These are phyloP conservation scores for Noccaea caerulescens DNA, from an alignment of 345 rosid genomes.

Conservation along the genomic window DNA sequence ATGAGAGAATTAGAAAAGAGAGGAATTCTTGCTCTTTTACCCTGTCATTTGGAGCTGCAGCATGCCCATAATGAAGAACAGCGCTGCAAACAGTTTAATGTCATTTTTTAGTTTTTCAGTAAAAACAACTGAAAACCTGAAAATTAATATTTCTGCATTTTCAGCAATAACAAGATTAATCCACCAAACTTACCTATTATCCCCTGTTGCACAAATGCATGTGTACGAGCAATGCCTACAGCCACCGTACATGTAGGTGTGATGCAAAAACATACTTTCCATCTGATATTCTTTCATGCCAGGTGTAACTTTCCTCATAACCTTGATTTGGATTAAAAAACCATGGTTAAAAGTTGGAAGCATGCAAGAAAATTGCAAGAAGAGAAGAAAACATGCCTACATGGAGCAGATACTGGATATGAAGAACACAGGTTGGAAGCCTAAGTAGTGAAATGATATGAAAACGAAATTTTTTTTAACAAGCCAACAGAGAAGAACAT, in stretches of 20 bases:
- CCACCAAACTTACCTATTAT: slow-evolving; percentile 61
- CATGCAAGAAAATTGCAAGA: slow-evolving; percentile 6
- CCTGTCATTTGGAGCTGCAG: slow-evolving; percentile 98
- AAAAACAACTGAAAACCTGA: neutral
- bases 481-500: slow-evolving; percentile 5
- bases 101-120: neutral
- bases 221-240: slow-evolving; percentile 97
- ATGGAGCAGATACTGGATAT: neutral
- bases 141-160: neutral
- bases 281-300: slow-evolving; percentile 91
- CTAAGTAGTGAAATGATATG: neutral
- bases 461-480: neutral
- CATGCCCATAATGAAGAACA: slow-evolving; percentile 97
- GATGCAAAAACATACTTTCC: slow-evolving; percentile 95
- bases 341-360: slow-evolving; percentile 6
- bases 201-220: slow-evolving; percentile 96
- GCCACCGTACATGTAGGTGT: slow-evolving; percentile 90
- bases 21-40: slow-evolving; percentile 46
- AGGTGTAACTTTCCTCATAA: slow-evolving; percentile 68
- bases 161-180: slow-evolving; percentile 5
- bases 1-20: neutral
- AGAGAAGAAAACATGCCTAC: neutral
- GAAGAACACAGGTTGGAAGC: neutral
- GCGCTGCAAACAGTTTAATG: slow-evolving; percentile 55
- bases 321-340: slow-evolving; percentile 47